Conservation (phyloP, 2,329 filamentous ascomycete genomes). For the Arachnomyces sp. region DNA sequence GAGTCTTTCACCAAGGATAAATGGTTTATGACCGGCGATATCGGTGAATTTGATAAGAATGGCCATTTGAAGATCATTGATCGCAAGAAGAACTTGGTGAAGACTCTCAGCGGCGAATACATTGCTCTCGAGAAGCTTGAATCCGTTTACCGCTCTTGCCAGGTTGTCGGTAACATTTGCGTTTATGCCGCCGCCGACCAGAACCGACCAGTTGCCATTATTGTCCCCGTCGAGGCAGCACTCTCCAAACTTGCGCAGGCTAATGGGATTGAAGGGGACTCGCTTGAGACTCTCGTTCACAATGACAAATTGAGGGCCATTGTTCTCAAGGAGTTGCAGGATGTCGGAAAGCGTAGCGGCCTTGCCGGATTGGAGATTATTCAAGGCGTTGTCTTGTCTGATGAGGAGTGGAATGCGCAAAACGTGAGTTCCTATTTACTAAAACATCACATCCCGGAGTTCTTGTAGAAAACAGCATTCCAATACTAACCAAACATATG, state of each 20-base stretch:
- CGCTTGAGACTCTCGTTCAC: conserved; percentile 22
- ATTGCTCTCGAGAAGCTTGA: conserved; percentile 81
- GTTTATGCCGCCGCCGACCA: conserved; percentile 47
- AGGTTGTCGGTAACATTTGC: conserved; percentile 50
- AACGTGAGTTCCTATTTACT: conserved; percentile 27
- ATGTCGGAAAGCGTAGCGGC: conserved; percentile 27
- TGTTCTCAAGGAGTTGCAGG: conserved; percentile 35
- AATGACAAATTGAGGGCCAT: conserved; percentile 35
- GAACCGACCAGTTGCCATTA: conserved; percentile 50
- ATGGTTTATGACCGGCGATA: conserved; percentile 97
- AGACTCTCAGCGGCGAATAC: conserved; percentile 92
- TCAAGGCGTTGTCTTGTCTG: conserved; percentile 36
- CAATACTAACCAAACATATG: conserved; percentile 23
- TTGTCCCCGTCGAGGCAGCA: conserved; percentile 57
- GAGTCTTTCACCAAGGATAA: conserved; percentile 72
- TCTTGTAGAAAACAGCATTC: neutral
- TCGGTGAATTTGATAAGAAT: conserved; percentile 75
- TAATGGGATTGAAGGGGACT: conserved; percentile 30
- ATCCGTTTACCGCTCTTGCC: conserved; percentile 46
- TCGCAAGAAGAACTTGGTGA: conserved; percentile 96
- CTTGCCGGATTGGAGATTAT: conserved; percentile 37
- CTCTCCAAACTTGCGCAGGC: conserved; percentile 54
- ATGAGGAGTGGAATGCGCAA: conserved; percentile 40
- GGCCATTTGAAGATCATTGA: conserved; percentile 86
- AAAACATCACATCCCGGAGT: neutral